Conservation (phyloP, 441 rosid species). For the Jatropha podagrica region DNA sequence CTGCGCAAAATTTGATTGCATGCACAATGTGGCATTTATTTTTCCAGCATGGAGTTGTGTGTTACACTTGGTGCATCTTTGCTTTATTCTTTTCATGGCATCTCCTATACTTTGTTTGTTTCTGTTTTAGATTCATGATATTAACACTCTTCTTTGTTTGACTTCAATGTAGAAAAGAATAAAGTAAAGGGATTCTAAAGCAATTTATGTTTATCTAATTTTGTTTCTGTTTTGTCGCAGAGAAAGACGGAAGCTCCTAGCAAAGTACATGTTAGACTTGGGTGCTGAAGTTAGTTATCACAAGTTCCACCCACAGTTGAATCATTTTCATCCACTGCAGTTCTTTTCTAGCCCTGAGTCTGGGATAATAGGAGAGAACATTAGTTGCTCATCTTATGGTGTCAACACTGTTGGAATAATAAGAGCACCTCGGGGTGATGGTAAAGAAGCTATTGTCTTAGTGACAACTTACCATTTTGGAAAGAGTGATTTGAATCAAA, state of each 20-base stretch:
- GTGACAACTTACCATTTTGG: slow-evolving; percentile 73
- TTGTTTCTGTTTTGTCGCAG: slow-evolving; percentile 29
- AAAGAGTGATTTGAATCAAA: slow-evolving; percentile 47
- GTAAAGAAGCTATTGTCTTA: slow-evolving; percentile 90
- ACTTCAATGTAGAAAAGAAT: not conserved
- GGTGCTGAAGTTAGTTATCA: slow-evolving; percentile 88
- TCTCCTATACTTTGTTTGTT: not conserved
- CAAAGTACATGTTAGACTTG: slow-evolving; percentile 58
- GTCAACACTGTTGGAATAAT: slow-evolving; percentile 70
- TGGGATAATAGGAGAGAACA: slow-evolving; percentile 38
- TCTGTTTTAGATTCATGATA: not conserved
- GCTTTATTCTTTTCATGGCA: not conserved
- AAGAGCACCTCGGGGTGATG: slow-evolving; percentile 94
- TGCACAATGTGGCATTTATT: not conserved
- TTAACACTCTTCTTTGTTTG: not conserved
- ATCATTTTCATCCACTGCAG: slow-evolving; percentile 69
- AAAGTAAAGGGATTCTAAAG: not conserved
- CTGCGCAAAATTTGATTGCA: not conserved
- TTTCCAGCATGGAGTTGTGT: not conserved
- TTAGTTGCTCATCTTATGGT: slow-evolving; percentile 58
- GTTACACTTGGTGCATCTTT: not conserved
- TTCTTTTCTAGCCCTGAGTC: slow-evolving; percentile 77
- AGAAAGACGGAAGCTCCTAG: slow-evolving; percentile 62
- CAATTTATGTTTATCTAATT: slow-evolving; percentile 10
- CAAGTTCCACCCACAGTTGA: slow-evolving; percentile 57